A percentile compares a stretch with the other conserved stretches of the same genome.
These are phyloP conservation scores for Sclerotinia subarctica DNA, from an alignment of 2,329 filamentous ascomycete genomes.

Conservation along the genomic window DNA sequence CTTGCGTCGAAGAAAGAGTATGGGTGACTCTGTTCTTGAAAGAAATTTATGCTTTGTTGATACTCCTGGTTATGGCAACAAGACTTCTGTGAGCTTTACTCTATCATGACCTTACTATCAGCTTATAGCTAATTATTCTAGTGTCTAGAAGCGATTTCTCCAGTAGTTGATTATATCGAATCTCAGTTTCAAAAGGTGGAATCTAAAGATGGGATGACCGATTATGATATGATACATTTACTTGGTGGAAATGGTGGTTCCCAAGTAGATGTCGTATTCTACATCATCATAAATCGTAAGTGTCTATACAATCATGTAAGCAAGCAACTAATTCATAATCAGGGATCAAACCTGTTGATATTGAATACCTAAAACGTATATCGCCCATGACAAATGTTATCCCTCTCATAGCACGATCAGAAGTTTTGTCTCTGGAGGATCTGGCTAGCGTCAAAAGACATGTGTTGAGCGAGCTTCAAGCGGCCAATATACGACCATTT, in stretches of 20 bases:
- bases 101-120: constrained; percentile 27
- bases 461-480: constrained; percentile 54
- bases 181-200: constrained; percentile 62
- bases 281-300: constrained; percentile 72
- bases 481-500: constrained; percentile 61
- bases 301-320: constrained; percentile 24
- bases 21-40: constrained; percentile 75
- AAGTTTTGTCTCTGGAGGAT: constrained; percentile 60
- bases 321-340: constrained; percentile 9
- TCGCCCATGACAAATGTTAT: constrained; percentile 78
- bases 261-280: constrained; percentile 82
- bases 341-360: constrained; percentile 61
- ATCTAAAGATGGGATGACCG: constrained; percentile 59
- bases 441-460: constrained; percentile 57
- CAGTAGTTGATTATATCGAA: constrained; percentile 69
- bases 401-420: constrained; percentile 74
- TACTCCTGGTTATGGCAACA: constrained; percentile 62
- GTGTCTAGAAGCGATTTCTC: constrained; percentile 56
- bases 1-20: constrained; percentile 63
- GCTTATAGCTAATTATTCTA: constrained; percentile 39
- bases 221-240: constrained; percentile 71
- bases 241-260: constrained; percentile 79
- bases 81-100: constrained; percentile 48
- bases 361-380: constrained; percentile 69
- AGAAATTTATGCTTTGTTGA: constrained; percentile 94